Evolutionary conservation across 1,284 basidiomycete species (phyloP).

Genomic region (Boletellus deceptivus): DNA sequence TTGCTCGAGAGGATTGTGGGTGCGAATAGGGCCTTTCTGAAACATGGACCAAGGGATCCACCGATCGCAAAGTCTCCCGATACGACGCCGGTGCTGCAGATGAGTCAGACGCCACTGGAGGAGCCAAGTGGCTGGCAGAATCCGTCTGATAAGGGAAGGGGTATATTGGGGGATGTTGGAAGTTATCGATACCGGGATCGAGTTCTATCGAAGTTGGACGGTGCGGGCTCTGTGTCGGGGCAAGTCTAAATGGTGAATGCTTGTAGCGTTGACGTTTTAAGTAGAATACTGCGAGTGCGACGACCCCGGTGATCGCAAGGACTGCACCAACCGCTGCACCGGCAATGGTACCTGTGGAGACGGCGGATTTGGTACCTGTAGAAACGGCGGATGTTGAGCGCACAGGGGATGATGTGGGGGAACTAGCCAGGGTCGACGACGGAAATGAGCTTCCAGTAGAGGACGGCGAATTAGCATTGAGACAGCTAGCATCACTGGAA

Average conservation of each 20-base stretch:
- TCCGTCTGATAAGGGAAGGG: constrained; percentile 33
- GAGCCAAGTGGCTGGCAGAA: constrained; percentile 18
- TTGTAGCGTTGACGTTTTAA: constrained; percentile 37
- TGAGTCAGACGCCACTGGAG: constrained; percentile 10
- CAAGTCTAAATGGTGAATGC: constrained; percentile 20
- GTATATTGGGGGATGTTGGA: constrained; percentile 23
- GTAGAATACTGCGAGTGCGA: constrained; percentile 47
- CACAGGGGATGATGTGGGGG: constrained; percentile 24
- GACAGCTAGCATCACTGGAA: constrained; percentile 53
- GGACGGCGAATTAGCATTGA: constrained; percentile 50
- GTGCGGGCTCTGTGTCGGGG: constrained; percentile 21
- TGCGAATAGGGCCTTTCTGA: constrained; percentile 26
- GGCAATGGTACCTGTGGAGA: constrained; percentile 49
- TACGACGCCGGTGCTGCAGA: constrained; percentile 1
- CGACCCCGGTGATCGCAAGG: constrained; percentile 48
- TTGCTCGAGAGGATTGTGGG: constrained; percentile 23
- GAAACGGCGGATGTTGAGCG: constrained; percentile 31
- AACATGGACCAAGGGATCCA: constrained; percentile 6
- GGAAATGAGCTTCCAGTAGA: constrained; percentile 38
- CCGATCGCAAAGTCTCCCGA: constrained; percentile 4
- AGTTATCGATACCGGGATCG: constrained; percentile 21
- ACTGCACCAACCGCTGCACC: constrained; percentile 59
- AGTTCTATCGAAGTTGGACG: constrained; percentile 32
- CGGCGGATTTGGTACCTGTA: constrained; percentile 39
- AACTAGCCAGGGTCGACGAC: constrained; percentile 30